phyloP scores from a whole-genome alignment of 306 rosid species.

The Psophocarpus tetragonolobus region DNA sequence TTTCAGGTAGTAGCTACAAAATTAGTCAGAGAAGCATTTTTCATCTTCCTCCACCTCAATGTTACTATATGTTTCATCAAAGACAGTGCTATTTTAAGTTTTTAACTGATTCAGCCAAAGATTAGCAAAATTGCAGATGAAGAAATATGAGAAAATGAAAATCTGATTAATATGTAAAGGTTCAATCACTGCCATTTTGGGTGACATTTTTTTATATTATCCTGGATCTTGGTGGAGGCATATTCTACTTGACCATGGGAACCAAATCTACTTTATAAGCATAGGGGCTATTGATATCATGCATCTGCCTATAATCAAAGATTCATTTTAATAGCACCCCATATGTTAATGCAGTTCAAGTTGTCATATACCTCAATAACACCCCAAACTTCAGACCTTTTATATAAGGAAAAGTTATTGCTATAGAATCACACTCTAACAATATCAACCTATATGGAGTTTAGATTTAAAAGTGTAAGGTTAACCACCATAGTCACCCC shows the following conservation, averaged over 20 bases:
- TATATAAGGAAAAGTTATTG: background rate
- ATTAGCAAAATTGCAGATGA: background rate
- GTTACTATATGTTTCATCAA: background rate
- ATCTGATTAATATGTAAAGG: background rate
- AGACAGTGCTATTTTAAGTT: background rate
- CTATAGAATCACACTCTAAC: background rate
- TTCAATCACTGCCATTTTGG: background rate
- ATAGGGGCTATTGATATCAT: background rate
- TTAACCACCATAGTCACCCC: too few relatives aligned
- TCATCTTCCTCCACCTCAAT: background rate
- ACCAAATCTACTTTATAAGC: background rate
- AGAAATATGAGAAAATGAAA: background rate
- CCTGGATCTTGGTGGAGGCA: background rate
- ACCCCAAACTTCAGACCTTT: background rate
- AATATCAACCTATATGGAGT: background rate
- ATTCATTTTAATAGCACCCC: slow-evolving; percentile 1
- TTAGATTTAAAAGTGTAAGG: too few relatives aligned
- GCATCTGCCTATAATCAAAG: background rate
- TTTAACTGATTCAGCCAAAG: background rate
- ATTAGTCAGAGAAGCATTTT: slow-evolving; percentile 3
- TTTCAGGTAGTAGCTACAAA: background rate
- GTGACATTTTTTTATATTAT: background rate
- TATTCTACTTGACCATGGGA: background rate
- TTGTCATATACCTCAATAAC: background rate
- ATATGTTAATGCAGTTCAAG: background rate